Base-by-base conservation (phyloP, 169 alveolate species). In the Eimeria sp. region DNA sequence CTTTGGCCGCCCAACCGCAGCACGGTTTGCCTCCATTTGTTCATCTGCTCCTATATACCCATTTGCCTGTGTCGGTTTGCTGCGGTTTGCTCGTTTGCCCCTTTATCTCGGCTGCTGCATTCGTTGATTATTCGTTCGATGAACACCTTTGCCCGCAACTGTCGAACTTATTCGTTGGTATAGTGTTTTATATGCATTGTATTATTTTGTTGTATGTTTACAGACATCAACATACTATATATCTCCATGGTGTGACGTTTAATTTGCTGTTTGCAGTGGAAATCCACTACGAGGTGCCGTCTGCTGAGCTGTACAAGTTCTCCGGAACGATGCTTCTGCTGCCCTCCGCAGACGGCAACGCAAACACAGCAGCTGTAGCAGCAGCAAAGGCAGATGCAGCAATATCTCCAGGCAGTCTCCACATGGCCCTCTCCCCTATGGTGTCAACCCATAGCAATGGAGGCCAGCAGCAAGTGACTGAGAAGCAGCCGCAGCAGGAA, bases 241-340 rank as follows among this genome's bases (percentile, higher is more conserved):
- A 0, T 18, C 45, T 7, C 43, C 5, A n/a, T n/a, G 3, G 1
- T n/a, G 13, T 83, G 13, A 51, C 3, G 51, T 63, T 73, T 27
- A 22, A 6, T 13, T 86, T n/a, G 49, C 11, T 86, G 25, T 47
- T 25, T 86, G 10, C 95, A 92, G 95, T 92, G 57, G 84, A 70
- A 49, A 49, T 97, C 14, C 47, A 61, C 63, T 98, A 97, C 96
- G 98, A 97, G 72, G 96, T 97, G 54, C 98, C 98, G 20, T 97
- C 97, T 67, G 97, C 97, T 1, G 95, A 97, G 54, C 95, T 98
- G 65, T 98, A 98, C 96, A 95, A 95, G 61, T 98, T 97, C 94
- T 95, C 96, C 45, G 99, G 99, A 45, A 80, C 67, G 16, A 43
- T 92, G 83, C 73, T 65, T 72, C 80, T 95, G 95, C 95, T 82